A percentile compares a stretch with the other conserved stretches of the same genome.
Evolutionary conservation across 257 asterid species (phyloP).

Genomic region (Solanum pinnatisectum): DNA sequence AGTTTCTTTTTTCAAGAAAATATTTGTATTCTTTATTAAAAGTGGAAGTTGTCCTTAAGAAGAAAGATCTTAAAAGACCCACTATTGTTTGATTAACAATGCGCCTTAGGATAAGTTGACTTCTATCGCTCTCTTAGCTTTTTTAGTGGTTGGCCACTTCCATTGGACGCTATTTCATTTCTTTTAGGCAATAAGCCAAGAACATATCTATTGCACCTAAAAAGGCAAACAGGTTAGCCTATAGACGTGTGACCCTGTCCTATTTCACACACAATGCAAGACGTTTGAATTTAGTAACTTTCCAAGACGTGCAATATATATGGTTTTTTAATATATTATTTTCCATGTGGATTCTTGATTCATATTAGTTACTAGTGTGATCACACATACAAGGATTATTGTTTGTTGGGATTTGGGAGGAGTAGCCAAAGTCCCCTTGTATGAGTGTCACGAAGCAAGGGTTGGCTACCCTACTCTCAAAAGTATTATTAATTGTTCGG

Average conservation of each 20-base stretch:
- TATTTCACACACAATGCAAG: not conserved
- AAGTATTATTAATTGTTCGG: no score
- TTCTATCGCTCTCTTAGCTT: not conserved
- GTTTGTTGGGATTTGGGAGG: no score
- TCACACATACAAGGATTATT: no score
- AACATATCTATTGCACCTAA: not conserved
- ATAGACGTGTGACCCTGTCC: not conserved
- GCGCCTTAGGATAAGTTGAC: not conserved
- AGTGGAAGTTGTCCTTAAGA: not conserved
- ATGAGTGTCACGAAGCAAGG: no score
- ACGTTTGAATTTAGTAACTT: not conserved
- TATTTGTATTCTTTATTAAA: not conserved
- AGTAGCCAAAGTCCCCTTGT: no score
- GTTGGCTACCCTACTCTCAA: no score
- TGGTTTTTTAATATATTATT: not conserved
- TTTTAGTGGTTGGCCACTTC: not conserved
- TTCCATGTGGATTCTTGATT: not conserved
- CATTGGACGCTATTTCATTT: not conserved
- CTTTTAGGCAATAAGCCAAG: not conserved
- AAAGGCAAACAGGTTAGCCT: not conserved
- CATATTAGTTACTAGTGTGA: no score
- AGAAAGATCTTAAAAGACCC: not conserved
- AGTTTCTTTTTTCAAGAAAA: not conserved
- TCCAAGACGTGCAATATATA: not conserved
- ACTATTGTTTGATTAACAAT: not conserved